Percentiles rank a stretch among this genome's conserved stretches.
phyloP scores from a whole-genome alignment of 805 yeast species.

The Yarrowia porcina region DNA sequence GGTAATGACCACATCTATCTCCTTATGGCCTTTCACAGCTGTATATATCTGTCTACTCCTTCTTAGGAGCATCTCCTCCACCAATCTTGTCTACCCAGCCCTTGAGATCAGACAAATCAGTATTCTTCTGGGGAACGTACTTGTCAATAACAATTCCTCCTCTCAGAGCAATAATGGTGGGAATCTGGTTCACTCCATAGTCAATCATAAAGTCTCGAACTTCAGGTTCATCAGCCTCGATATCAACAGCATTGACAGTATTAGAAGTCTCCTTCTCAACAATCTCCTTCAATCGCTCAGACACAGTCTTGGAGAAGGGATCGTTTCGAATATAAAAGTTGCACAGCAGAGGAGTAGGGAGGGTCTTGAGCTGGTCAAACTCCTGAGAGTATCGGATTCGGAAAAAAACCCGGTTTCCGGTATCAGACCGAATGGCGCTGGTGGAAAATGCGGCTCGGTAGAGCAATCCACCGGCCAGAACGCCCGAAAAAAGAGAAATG shows the following conservation, averaged over 20 bases:
- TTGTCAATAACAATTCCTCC: conserved; percentile 57
- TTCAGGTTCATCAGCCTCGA: conserved; percentile 65
- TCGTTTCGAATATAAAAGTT: conserved; percentile 72
- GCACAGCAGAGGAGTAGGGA: conserved; percentile 60
- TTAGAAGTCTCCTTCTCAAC: conserved; percentile 50
- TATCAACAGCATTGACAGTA: conserved; percentile 61
- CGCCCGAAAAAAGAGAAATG: background rate
- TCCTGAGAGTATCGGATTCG: conserved; percentile 59
- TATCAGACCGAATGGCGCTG: background rate
- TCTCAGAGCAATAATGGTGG: conserved; percentile 62
- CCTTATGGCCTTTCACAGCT: background rate
- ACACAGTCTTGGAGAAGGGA: conserved; percentile 55
- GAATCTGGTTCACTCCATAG: conserved; percentile 57
- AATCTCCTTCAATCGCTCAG: conserved; percentile 56
- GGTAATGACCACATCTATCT: background rate
- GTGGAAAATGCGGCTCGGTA: conserved; percentile 21
- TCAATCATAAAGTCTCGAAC: conserved; percentile 56
- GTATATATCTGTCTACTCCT: background rate
- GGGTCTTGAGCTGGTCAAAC: conserved; percentile 49
- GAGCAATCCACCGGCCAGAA: conserved; percentile 3
- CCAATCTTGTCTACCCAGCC: conserved; percentile 43
- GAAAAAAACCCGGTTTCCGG: conserved; percentile 45
- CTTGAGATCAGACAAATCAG: conserved; percentile 35
- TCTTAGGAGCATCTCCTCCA: conserved; percentile 5
- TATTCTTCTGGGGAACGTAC: conserved; percentile 35